Base-by-base conservation (phyloP, 208 protist species). In the Leishmania guyanensis region DNA sequence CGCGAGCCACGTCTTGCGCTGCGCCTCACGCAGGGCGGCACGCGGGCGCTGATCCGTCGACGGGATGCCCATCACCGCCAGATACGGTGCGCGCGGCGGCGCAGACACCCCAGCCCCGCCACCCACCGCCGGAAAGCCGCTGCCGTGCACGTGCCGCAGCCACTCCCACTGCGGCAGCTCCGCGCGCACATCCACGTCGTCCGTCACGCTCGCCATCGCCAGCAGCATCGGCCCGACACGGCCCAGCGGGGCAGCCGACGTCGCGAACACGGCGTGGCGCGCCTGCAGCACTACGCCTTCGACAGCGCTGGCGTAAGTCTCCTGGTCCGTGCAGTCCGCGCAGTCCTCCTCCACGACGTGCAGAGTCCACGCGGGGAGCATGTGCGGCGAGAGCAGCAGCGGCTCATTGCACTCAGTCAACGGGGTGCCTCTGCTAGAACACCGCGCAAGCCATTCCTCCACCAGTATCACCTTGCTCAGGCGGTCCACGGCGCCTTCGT, bases 191-290 rank as follows among this genome's bases (percentile, higher is more conserved):
- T 36, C 43, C 20, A 85, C 46, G 72, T 81, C 82, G 65, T 85
- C 82, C 51, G 82, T 85, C 53, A 85, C 82, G 65, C 82, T 85
- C 39, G 82, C 46, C 46, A 85, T 85, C 29, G 82, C 82, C 17
- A 85, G 72, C 36, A 85, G 71, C 82, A 85, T 85, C 77, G 82
- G 82, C 50, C 82, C 82, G 12, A 85, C 78, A 33, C 77, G 69
- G 9, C 82, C 82, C 26, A 85, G 77, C 53, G 72, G 72, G 0
- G 82, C 70, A 39, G 33, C 50, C 12, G 71, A 22, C 26, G 81
- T 75, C 20, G 66, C 75, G 60, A 69, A 84, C n/a, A 84, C 75
- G 12, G 17, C 71, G 71, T 75, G 71, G 20, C 36, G 50, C 5
- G 29, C 53, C 53, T 43, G 33, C 53, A 56, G 29, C 48, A 12